phyloP scores from a whole-genome alignment of 768 basidiomycete species.

The Phaffia tasmanica region DNA sequence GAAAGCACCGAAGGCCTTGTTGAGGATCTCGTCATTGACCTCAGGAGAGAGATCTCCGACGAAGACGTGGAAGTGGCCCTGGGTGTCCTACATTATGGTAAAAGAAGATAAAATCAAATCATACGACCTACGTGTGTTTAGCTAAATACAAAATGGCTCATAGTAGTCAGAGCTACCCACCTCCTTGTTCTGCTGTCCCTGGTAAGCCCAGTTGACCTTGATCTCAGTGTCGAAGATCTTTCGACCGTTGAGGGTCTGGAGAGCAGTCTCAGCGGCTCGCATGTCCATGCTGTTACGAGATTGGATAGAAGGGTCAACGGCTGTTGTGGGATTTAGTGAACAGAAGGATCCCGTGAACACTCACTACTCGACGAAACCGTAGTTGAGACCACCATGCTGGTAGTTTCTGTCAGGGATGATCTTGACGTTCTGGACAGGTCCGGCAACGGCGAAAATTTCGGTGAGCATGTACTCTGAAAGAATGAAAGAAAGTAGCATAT shows the following conservation, averaged over 20 bases:
- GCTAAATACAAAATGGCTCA: neutral
- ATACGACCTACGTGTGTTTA: neutral
- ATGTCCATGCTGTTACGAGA: slow-evolving; percentile 55
- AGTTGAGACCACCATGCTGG: slow-evolving; percentile 98
- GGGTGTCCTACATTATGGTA: slow-evolving; percentile 52
- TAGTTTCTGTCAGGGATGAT: slow-evolving; percentile 99
- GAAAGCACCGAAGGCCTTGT: slow-evolving; percentile 93
- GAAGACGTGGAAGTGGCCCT: slow-evolving; percentile 94
- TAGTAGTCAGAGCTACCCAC: slow-evolving; percentile 7
- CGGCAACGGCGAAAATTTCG: slow-evolving; percentile 80
- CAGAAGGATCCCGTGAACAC: neutral
- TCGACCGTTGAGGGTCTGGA: slow-evolving; percentile 94
- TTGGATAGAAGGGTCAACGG: neutral
- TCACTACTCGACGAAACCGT: slow-evolving; percentile 91
- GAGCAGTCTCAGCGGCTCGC: slow-evolving; percentile 96
- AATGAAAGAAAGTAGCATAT: neutral
- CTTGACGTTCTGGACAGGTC: slow-evolving; percentile 96
- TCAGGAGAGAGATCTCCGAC: slow-evolving; percentile 99
- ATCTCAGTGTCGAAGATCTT: slow-evolving; percentile 99
- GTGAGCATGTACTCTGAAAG: slow-evolving; percentile 27
- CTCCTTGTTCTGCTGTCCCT: slow-evolving; percentile 87
- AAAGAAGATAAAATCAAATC: neutral
- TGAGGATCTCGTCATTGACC: slow-evolving; percentile 93
- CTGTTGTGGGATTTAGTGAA: neutral
- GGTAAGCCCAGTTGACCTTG: slow-evolving; percentile 99